phyloP scores from a whole-genome alignment of 441 rosid species.

The Pelargonium citronellum region DNA sequence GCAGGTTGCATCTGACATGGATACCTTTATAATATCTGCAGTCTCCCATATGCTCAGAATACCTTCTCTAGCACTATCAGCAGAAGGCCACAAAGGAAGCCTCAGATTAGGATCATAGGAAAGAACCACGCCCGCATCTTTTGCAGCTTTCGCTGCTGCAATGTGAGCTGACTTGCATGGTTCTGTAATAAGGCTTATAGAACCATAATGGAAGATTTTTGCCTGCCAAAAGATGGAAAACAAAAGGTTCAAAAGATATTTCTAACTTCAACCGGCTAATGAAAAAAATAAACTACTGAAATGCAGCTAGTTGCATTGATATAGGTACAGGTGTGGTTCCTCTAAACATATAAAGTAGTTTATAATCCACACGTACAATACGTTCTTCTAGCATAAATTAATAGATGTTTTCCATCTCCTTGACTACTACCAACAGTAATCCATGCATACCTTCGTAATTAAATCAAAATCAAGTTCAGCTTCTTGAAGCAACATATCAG shows the following conservation, averaged over 20 bases:
- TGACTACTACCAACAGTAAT: background rate
- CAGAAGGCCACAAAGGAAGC: constrained; percentile 88
- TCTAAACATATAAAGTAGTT: background rate
- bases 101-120: constrained; percentile 91
- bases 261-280: background rate
- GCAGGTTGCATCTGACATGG: background rate
- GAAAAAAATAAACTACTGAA: background rate
- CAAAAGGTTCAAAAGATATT: background rate
- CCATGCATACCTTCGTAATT: constrained; percentile 55
- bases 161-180: constrained; percentile 90
- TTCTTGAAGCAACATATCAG: constrained; percentile 83
- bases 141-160: constrained; percentile 84
- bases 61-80: constrained; percentile 73
- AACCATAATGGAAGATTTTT: constrained; percentile 80
- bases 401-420: background rate
- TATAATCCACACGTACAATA: background rate
- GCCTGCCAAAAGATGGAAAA: constrained; percentile 45
- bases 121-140: constrained; percentile 75
- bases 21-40: constrained; percentile 83
- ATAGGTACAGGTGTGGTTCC: background rate
- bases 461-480: constrained; percentile 72
- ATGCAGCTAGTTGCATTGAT: background rate
- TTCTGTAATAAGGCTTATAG: constrained; percentile 90
- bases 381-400: background rate
- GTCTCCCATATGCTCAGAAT: constrained; percentile 76